Evolutionary conservation across 805 yeast genomes (phyloP), one percentile per base, ranked within the genome.

Genomic region (Phaffomyces thermotolerans): DNA sequence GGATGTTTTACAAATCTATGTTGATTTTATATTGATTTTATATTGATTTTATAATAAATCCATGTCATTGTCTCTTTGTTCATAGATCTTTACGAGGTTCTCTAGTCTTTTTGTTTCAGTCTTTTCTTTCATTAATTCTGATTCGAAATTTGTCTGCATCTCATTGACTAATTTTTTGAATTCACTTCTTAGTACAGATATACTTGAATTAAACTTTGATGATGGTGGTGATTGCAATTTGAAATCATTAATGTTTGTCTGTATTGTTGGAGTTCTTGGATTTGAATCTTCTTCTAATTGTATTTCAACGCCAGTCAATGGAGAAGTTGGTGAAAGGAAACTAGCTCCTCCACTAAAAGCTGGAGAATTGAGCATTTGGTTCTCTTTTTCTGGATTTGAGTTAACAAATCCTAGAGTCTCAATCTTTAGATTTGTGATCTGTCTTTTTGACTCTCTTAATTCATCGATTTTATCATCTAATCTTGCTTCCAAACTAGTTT

Each of bases 101-200:
- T 69, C 67, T 31, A 79, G 57, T 46, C 74, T 66, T 34, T 67
- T 60, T 49, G 79, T 68, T 48, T 71, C 69, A n/a, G 68, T 61
- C 36, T 77, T 68, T 59, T 81, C 87, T 49, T 72, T 71, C 32
- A 69, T 67, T 37, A 84, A 59, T 49, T 81, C 84, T 10, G 65
- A 54, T 50, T 81, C 86, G 53, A 80, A 78, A 44, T 71, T 77
- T 37, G 71, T 75, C 48, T 80, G 85, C 45, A 82, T 75, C 34
- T 78, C 79, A 20, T 71, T 64, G 5, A 83, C 78, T 40, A 82
- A 64, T 52, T 77, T 80, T 60, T 76, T 82, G 64, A 83, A 84
- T 59, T 84, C 89, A 48, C 75, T 70, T 44, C 86, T 67, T 60
- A 84, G 64, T 3, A 82, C 78, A 0, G 80, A 73, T 33, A 75